phyloP scores from a whole-genome alignment of 73 alveolate genomes.

The Urostyla sp. region DNA sequence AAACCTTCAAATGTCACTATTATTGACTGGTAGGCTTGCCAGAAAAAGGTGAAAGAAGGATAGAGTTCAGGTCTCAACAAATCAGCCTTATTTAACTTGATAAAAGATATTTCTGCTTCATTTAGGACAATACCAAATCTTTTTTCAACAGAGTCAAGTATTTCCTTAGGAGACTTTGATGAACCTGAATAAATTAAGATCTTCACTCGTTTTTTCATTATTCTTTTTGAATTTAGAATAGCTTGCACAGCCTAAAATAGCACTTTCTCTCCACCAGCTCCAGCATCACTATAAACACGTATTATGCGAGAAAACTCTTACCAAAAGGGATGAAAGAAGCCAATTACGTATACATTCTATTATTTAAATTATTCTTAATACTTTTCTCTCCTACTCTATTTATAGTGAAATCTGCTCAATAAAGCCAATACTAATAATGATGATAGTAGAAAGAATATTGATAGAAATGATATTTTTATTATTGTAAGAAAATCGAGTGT shows the following conservation, averaged over 20 bases:
- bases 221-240: background rate
- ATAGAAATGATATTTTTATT: background rate
- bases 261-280: conserved; percentile 61
- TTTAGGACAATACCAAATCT: background rate
- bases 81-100: background rate
- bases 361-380: background rate
- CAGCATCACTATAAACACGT: conserved; percentile 32
- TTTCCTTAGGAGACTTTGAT: background rate
- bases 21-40: conserved; percentile 85
- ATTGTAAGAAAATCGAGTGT: background rate
- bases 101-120: background rate
- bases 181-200: conserved; percentile 48
- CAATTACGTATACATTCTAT: background rate
- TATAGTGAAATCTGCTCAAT: background rate
- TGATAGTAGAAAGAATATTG: background rate
- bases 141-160: background rate
- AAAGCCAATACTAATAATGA: background rate
- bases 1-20: conserved; percentile 80
- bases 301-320: background rate
- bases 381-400: background rate
- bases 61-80: conserved; percentile 39
- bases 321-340: conserved; percentile 53
- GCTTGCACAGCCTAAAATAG: conserved; percentile 42
- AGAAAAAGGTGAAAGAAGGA: conserved; percentile 83
- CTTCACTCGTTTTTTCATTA: background rate